Evolutionary conservation across 768 basidiomycete genomes (phyloP), one percentile per base, ranked within the genome.

Genomic region (Leccinum obscurum): DNA sequence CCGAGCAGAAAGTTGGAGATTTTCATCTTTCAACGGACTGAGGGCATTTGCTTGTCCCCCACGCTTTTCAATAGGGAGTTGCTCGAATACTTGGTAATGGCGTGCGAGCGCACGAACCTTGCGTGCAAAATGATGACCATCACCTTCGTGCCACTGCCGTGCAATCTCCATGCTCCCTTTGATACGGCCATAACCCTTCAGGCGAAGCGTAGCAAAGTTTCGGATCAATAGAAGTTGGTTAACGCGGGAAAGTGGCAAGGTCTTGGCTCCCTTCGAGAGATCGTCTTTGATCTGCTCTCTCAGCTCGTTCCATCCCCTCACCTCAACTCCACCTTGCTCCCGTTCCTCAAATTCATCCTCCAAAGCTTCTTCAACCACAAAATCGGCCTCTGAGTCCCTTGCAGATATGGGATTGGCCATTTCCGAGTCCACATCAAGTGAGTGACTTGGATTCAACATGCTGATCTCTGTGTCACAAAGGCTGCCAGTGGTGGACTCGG

Each of bases 31-130:
- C 62, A 28, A 3, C 3, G 26, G 26, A 6, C 26, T 28, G 26
- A 28, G 26, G 4, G 26, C 26, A 28, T 28, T 28, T 6, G 1
- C 6, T 4, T 6, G 26, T 4, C 75, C 70, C 20, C 75, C 73
- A 30, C 60, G 58, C 10, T 62, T 64, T 52, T 77, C 73, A 0
- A 35, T 13, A 14, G 76, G 76, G 5, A 77, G 69, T 39, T 72
- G 68, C 58, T 75, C 68, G 54, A 77, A 78, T 15, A 69, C 54
- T 57, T 78, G 76, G 59, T 77, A 78, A 61, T 78, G 75, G 4
- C 65, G 60, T 49, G 75, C 72, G 10, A 78, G 66, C 6, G 69
- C 69, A 1, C 70, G 57, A 14, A 78, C 26, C 4, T 28, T 28
- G 26, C 26, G 26, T 5, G 26, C 26, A 28, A 28, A 28, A 6